Base-by-base conservation (phyloP, 208 protist species). In the Acanthamoeba castellanii region DNA sequence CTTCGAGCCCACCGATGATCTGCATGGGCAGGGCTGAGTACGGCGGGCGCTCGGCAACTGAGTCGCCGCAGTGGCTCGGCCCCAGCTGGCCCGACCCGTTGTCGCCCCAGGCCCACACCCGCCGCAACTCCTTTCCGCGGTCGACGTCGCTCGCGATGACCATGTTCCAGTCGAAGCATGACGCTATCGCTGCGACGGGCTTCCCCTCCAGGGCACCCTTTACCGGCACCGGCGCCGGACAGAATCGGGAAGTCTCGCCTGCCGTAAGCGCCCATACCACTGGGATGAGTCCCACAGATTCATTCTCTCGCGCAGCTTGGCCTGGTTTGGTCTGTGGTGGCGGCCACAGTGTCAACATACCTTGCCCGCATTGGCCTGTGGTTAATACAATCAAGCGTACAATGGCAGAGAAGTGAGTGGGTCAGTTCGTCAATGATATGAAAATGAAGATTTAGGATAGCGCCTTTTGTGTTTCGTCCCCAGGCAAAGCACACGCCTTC, bases 131-230 rank as follows among this genome's bases (percentile, higher is more conserved):
- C 27, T 0, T 0, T 59, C 14, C 25, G 7, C 27, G n/a, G 13
- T 8, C 9, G n/a, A n/a, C n/a, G 66, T n/a, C 25, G 30, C 9
- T 32, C n/a, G 25, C 37, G 74, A 84, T 84, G 37, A 27, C 42
- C 74, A 84, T 84, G 5, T 84, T 84, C 74, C 74, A 84, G 74
- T 84, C 11, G 37, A 84, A 84, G 74, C 25, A 30, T 11, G 74
- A 37, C 14, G 74, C 11, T n/a, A 84, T 50, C 30, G 74, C 32
- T 13, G 1, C 11, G 20, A 84, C 37, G 30, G 42, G 74, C 11
- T 20, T 27, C 2, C 37, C 42, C 5, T 84, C 74, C 34, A 52
- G 13, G 16, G n/a, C 0, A 30, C 74, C 74, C 74, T 50, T 37
- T 14, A 84, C 74, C 37, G 13, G 74, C 37, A 52, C 20, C 22